These are phyloP conservation scores for Fusarium albosuccineum DNA, from an alignment of 2,329 filamentous ascomycete genomes.

Conservation along the genomic window DNA sequence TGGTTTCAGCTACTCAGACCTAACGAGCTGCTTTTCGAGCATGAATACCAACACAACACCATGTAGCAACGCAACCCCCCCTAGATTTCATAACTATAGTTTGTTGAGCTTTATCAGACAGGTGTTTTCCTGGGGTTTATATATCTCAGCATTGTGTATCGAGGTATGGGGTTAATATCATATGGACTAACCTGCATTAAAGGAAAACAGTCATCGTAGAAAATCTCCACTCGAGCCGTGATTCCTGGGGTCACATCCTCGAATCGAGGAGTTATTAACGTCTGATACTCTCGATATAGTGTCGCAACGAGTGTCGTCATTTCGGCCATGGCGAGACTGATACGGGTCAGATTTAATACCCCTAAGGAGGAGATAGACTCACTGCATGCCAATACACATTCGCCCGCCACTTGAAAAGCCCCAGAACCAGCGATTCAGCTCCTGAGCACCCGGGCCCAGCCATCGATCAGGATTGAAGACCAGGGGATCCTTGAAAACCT, in stretches of 20 bases:
- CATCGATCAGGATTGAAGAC: conserved; percentile 47
- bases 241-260: conserved; percentile 32
- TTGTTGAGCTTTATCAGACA: background rate
- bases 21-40: too few species aligned
- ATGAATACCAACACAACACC: too few species aligned
- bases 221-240: conserved; percentile 40
- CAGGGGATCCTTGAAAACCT: conserved; percentile 40
- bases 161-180: too few species aligned
- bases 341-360: fast-evolving
- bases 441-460: conserved; percentile 31
- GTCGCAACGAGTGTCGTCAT: conserved; percentile 38
- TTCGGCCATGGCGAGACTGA: conserved; percentile 39
- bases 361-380: conserved; percentile 8
- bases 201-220: conserved; percentile 37
- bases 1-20: too few species aligned
- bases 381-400: conserved; percentile 46
- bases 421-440: conserved; percentile 45
- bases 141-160: background rate
- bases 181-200: conserved; percentile 15
- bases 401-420: conserved; percentile 42
- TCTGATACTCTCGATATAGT: conserved; percentile 35
- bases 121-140: conserved; percentile 22
- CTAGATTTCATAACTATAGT: too few species aligned
- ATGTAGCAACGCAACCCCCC: too few species aligned
- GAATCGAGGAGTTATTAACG: conserved; percentile 26